Evolutionary conservation across 192 early-diverging fungal genomes (phyloP).

Genomic region (Podila minutissima): DNA sequence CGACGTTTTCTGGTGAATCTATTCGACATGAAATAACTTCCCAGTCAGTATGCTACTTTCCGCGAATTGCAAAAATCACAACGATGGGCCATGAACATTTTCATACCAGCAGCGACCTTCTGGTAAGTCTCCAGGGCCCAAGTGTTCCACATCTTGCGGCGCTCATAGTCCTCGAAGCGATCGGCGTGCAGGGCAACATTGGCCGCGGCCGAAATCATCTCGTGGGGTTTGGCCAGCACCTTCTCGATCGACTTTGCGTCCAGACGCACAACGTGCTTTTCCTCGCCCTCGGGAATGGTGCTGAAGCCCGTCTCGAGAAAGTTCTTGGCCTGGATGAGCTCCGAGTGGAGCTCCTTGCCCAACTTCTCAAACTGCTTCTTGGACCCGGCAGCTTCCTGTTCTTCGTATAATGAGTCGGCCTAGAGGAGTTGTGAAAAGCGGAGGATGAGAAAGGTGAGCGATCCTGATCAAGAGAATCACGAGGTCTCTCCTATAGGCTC

Average conservation of each 20-base stretch:
- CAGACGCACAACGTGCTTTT: constrained; percentile 38
- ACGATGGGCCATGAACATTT: background rate
- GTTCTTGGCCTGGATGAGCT: constrained; percentile 27
- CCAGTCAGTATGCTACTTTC: too few species aligned
- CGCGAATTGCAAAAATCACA: too few species aligned
- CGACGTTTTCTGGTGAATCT: constrained; percentile 37
- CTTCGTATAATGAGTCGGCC: constrained; percentile 44
- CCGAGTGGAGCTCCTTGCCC: constrained; percentile 37
- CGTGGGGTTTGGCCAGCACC: constrained; percentile 28
- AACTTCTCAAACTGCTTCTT: constrained; percentile 37
- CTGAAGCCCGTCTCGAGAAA: constrained; percentile 27
- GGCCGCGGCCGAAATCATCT: constrained; percentile 37
- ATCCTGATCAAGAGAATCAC: too few species aligned
- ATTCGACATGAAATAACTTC: background rate
- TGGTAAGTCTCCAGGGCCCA: constrained; percentile 44
- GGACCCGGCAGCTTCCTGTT: constrained; percentile 36
- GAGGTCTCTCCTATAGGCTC: too few species aligned
- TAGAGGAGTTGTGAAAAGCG: background rate
- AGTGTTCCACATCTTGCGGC: constrained; percentile 39
- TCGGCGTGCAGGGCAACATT: constrained; percentile 47
- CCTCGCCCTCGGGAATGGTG: constrained; percentile 31
- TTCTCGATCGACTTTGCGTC: constrained; percentile 46
- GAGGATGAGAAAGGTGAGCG: too few species aligned
- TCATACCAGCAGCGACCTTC: constrained; percentile 25
- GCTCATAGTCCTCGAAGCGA: constrained; percentile 44